Evolutionary conservation across 805 yeast genomes (phyloP).

Genomic region (Priceomyces haplophilus): DNA sequence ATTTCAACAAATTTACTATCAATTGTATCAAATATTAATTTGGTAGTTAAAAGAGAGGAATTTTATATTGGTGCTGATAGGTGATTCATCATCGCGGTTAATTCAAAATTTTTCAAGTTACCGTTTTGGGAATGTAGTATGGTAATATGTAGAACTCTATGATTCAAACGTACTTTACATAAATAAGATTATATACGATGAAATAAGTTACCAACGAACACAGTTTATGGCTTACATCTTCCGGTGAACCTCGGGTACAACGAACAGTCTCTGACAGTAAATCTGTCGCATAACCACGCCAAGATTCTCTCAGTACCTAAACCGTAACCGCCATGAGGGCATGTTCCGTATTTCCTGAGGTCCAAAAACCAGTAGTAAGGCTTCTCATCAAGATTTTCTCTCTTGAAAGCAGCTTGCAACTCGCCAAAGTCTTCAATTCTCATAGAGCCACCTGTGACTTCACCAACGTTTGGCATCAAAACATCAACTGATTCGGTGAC

Average conservation of each 20-base stretch:
- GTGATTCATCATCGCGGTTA: slow-evolving; percentile 10
- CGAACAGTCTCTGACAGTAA: slow-evolving; percentile 97
- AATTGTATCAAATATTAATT: background rate
- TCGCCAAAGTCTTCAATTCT: slow-evolving; percentile 83
- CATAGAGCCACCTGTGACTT: slow-evolving; percentile 99
- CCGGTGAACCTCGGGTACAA: slow-evolving; percentile 97
- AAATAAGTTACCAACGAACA: slow-evolving; percentile 1
- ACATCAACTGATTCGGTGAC: slow-evolving; percentile 99
- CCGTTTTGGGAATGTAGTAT: slow-evolving; percentile 2
- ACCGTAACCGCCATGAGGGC: slow-evolving; percentile 99
- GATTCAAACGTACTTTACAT: slow-evolving; percentile 1
- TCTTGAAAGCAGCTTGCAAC: slow-evolving; percentile 82
- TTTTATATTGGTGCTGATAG: slow-evolving; percentile 1
- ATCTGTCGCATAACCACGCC: slow-evolving; percentile 97
- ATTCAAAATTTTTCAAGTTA: slow-evolving; percentile 1
- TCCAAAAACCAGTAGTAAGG: slow-evolving; percentile 96
- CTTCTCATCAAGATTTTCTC: slow-evolving; percentile 81
- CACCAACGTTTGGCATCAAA: slow-evolving; percentile 98
- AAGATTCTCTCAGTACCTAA: slow-evolving; percentile 96
- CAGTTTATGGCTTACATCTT: slow-evolving; percentile 86
- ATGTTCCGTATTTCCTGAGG: slow-evolving; percentile 94
- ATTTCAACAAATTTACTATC: slow-evolving; percentile 1
- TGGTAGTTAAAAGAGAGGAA: background rate
- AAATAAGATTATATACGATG: background rate
- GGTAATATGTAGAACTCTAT: background rate